Percentiles rank a stretch among this genome's conserved stretches.
phyloP scores from a whole-genome alignment of 371 early-diverging fungal genomes.

The Saksenaea oblongispora region DNA sequence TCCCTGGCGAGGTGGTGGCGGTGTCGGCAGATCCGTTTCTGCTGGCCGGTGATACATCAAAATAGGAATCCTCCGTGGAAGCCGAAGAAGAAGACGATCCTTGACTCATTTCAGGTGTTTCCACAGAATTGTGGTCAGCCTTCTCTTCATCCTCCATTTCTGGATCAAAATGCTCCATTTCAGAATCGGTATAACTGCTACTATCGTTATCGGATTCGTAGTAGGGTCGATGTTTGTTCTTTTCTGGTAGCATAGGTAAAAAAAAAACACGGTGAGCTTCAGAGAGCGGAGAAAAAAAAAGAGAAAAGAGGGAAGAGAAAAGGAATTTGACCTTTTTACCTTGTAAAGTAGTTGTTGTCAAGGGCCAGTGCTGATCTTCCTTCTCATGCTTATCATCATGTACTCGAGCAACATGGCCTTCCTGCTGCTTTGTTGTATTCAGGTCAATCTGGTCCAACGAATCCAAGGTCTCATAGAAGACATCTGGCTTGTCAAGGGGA shows the following conservation, averaged over 20 bases:
- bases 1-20: conserved; percentile 6
- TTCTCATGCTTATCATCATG: not conserved
- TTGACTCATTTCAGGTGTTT: not conserved
- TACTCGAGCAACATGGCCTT: not conserved
- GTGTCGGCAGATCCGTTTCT: not conserved
- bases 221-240: not conserved
- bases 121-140: not conserved
- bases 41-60: not conserved
- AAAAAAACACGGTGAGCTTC: not conserved
- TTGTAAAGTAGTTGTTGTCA: not conserved
- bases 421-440: not conserved
- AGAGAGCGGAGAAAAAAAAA: too few species aligned
- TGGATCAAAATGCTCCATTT: not conserved
- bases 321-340: not conserved
- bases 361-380: not conserved
- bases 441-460: not conserved
- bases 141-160: not conserved
- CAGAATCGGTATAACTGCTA: not conserved
- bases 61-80: not conserved
- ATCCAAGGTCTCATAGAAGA: not conserved
- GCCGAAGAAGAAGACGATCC: not conserved
- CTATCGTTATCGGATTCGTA: not conserved
- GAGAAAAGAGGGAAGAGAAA: too few species aligned
- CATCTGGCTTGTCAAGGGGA: not conserved
- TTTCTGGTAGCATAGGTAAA: not conserved